These are phyloP conservation scores for Excoecaria cochinchinensis DNA, from an alignment of 345 rosid species.

Conservation along the genomic window DNA sequence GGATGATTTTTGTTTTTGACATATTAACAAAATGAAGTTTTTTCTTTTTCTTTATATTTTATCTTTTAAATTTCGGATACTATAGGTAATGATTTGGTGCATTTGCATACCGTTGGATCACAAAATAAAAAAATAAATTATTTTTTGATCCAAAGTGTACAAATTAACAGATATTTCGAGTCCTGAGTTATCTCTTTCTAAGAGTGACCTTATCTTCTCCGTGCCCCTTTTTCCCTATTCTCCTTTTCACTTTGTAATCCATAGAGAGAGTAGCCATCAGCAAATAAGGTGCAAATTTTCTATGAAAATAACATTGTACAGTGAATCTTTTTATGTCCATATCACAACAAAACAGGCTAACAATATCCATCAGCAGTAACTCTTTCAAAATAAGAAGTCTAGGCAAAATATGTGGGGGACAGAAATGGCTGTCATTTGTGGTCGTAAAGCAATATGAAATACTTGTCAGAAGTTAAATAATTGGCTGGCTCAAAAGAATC, in stretches of 20 bases:
- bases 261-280: background rate
- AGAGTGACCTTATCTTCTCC: background rate
- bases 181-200: background rate
- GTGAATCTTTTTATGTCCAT: background rate
- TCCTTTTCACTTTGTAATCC: background rate
- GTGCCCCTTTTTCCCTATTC: background rate
- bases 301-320: background rate
- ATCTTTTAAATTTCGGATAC: too few species aligned
- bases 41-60: too few species aligned
- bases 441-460: background rate
- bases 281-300: background rate
- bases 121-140: too few species aligned
- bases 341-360: background rate
- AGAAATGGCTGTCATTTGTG: background rate
- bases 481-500: slow-evolving; percentile 8
- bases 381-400: background rate
- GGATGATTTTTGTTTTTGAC: background rate
- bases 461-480: background rate
- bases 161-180: too few species aligned
- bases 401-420: background rate
- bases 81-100: too few species aligned
- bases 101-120: too few species aligned
- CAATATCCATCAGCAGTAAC: background rate
- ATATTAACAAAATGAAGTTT: too few species aligned
- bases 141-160: too few species aligned